Evolutionary conservation across 768 basidiomycete genomes (phyloP).

Genomic region (Flagelloscypha sp.): DNA sequence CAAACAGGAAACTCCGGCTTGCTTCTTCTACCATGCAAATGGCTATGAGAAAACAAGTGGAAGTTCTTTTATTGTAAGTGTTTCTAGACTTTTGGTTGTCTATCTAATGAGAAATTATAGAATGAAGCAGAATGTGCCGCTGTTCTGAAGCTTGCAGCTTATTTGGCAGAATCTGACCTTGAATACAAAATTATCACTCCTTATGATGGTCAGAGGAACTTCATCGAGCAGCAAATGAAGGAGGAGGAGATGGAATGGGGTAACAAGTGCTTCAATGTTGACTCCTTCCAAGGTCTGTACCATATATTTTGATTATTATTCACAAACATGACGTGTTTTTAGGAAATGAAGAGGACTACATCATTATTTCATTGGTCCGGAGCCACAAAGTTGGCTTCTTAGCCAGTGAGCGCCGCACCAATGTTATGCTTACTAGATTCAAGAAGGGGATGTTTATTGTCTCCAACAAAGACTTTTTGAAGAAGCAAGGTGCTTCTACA

Average conservation of each 20-base stretch:
- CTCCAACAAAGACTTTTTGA: conserved; percentile 52
- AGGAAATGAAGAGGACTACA: conserved; percentile 81
- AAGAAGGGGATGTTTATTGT: conserved; percentile 73
- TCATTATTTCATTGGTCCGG: conserved; percentile 66
- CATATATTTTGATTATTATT: conserved; percentile 6
- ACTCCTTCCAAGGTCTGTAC: conserved; percentile 66
- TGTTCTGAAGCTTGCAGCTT: conserved; percentile 47
- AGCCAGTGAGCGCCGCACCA: conserved; percentile 54
- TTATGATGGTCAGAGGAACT: conserved; percentile 64
- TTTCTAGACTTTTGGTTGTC: conserved; percentile 16
- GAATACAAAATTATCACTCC: conserved; percentile 69
- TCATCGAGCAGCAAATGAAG: conserved; percentile 52
- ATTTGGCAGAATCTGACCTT: conserved; percentile 42
- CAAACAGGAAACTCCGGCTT: conserved; percentile 35
- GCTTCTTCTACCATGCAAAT: conserved; percentile 54
- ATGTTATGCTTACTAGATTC: conserved; percentile 85
- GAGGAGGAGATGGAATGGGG: conserved; percentile 43
- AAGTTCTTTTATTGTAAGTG: conserved; percentile 29
- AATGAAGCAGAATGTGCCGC: conserved; percentile 51
- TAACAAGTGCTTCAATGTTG: conserved; percentile 70
- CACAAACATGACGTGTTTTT: conserved; percentile 7
- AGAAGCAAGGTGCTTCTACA: conserved; percentile 38
- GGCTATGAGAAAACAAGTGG: conserved; percentile 26
- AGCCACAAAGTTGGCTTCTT: conserved; percentile 62
- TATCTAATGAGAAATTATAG: conserved; percentile 25